A percentile compares a stretch with the other conserved stretches of the same genome.
Conservation (phyloP, 1,139 yeast genomes). For the Oligophagozyma castellii region DNA sequence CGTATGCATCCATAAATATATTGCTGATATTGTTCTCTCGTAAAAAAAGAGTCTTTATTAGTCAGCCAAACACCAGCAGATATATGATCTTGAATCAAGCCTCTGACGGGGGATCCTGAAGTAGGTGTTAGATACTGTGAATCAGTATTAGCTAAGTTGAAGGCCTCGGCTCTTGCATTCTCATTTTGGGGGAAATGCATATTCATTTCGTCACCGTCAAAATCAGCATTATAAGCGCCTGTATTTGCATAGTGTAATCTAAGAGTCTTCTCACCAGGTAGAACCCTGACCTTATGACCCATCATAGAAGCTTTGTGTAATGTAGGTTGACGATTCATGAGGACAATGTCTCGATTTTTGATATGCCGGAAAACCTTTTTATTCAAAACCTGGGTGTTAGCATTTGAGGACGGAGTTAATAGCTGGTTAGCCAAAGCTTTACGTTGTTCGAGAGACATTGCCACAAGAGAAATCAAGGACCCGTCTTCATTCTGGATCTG, state of each 20-base stretch:
- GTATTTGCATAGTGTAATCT: conserved; percentile 97
- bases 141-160: conserved; percentile 89
- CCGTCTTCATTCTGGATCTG: conserved; percentile 97
- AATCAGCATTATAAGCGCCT: conserved; percentile 98
- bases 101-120: conserved; percentile 95
- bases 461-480: conserved; percentile 63
- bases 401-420: conserved; percentile 62
- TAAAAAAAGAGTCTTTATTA: conserved; percentile 78
- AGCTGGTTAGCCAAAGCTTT: conserved; percentile 93
- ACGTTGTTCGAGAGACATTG: conserved; percentile 88
- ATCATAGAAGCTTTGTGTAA: conserved; percentile 99
- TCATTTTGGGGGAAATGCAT: conserved; percentile 99
- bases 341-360: conserved; percentile 85
- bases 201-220: conserved; percentile 99
- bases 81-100: conserved; percentile 97
- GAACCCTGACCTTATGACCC: conserved; percentile 96
- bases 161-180: conserved; percentile 94
- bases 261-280: conserved; percentile 94
- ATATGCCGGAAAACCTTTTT: conserved; percentile 93
- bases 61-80: conserved; percentile 99
- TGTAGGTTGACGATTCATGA: conserved; percentile 99
- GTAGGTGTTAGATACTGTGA: conserved; percentile 97
- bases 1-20: conserved; percentile 86
- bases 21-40: conserved; percentile 87
- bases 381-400: conserved; percentile 43